phyloP scores from a whole-genome alignment of 352 stramenopile species.

The Phytopythium helicoides region DNA sequence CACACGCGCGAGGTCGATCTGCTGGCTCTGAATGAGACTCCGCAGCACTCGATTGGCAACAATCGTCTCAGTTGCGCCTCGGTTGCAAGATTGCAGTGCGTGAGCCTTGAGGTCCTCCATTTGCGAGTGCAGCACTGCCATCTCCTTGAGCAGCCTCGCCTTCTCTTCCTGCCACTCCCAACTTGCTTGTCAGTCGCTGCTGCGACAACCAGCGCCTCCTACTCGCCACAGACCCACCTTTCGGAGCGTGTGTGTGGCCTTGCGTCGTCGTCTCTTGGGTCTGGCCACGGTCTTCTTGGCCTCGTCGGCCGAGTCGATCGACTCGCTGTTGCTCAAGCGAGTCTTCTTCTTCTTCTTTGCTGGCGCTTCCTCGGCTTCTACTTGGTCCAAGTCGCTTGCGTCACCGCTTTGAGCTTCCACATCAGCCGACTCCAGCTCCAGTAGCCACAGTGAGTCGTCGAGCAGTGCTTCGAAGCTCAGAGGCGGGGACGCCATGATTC shows the following conservation, averaged over 20 bases:
- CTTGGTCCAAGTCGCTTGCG: neutral
- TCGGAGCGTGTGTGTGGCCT: too few relatives aligned
- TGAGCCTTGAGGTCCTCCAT: slow-evolving; percentile 26
- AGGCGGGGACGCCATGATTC: neutral
- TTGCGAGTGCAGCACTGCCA: slow-evolving; percentile 27
- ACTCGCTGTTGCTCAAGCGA: too few relatives aligned
- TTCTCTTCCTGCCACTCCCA: slow-evolving; percentile 30
- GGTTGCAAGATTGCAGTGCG: slow-evolving; percentile 15
- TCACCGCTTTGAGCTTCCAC: neutral
- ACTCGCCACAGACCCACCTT: neutral
- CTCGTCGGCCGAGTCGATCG: too few relatives aligned
- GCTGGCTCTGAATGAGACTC: too few relatives aligned
- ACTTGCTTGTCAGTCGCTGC: too few relatives aligned
- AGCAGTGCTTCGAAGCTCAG: neutral
- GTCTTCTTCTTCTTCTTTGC: neutral
- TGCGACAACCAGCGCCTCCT: too few relatives aligned
- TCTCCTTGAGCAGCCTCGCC: slow-evolving; percentile 18
- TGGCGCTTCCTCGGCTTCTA: too few relatives aligned
- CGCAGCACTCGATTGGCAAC: slow-evolving; percentile 20
- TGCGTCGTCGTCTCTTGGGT: too few relatives aligned
- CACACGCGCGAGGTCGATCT: neutral
- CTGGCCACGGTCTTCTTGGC: too few relatives aligned
- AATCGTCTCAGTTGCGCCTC: neutral
- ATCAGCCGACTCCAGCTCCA: neutral
- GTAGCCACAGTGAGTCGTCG: too few relatives aligned